These are phyloP conservation scores for Zygosaccharomyces bisporus DNA, from an alignment of 805 yeast genomes.

Conservation along the genomic window DNA sequence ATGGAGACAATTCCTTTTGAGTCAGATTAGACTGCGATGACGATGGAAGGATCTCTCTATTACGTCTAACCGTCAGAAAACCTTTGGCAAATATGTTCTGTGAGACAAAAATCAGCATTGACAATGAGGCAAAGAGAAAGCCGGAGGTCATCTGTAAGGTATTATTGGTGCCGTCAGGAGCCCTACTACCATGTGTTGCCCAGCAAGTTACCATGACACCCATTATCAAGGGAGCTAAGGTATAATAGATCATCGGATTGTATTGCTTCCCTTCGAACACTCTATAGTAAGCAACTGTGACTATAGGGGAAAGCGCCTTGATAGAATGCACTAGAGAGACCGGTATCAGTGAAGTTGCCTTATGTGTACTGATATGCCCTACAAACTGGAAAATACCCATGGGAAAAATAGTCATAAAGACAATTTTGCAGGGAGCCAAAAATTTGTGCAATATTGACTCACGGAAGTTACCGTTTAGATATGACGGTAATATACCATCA, in stretches of 20 bases:
- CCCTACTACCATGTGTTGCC: slow-evolving; percentile 34
- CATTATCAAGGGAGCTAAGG: slow-evolving; percentile 69
- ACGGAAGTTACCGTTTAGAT: slow-evolving; percentile 33
- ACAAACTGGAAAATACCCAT: slow-evolving; percentile 92
- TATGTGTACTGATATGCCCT: slow-evolving; percentile 88
- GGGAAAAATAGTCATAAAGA: slow-evolving; percentile 71
- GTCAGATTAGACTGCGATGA: slow-evolving; percentile 18
- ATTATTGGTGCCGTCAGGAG: slow-evolving; percentile 6
- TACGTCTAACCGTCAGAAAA: slow-evolving; percentile 51
- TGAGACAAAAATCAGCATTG: slow-evolving; percentile 60
- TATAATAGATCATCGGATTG: slow-evolving; percentile 62
- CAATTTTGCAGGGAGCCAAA: slow-evolving; percentile 49
- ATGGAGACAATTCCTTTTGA: slow-evolving; percentile 26
- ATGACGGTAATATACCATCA: slow-evolving; percentile 35
- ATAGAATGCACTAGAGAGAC: slow-evolving; percentile 94
- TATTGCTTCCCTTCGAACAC: slow-evolving; percentile 56
- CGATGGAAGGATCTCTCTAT: slow-evolving; percentile 25
- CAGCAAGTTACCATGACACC: slow-evolving; percentile 86
- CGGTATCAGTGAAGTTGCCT: slow-evolving; percentile 87
- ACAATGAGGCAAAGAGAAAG: slow-evolving; percentile 38
- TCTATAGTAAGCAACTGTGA: slow-evolving; percentile 79
- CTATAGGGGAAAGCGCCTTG: slow-evolving; percentile 85
- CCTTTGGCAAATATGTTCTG: slow-evolving; percentile 81
- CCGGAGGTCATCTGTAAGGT: slow-evolving; percentile 32
- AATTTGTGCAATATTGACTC: slow-evolving; percentile 38